Conservation (phyloP, 1,284 basidiomycete genomes). For the Spongispora temasekensis region DNA sequence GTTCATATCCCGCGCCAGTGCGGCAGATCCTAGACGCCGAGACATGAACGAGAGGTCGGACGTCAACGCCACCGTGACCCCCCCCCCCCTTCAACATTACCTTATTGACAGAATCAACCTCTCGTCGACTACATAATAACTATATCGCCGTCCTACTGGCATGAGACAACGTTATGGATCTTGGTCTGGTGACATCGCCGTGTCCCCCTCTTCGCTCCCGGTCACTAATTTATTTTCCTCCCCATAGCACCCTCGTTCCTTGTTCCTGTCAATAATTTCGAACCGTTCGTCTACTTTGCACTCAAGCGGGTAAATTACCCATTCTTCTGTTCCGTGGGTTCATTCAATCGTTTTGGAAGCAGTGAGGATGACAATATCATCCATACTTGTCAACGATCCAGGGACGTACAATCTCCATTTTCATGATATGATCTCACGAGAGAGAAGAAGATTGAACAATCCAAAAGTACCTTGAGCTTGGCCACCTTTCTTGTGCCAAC, state of each 20-base stretch:
- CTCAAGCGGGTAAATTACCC: not conserved
- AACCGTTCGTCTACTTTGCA: not conserved
- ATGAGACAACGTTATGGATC: too few species aligned
- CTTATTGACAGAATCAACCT: not conserved
- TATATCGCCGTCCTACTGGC: too few species aligned
- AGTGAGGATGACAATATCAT: not conserved
- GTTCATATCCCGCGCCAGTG: not conserved
- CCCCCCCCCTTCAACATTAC: not conserved
- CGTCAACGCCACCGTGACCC: not conserved
- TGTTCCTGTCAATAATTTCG: not conserved
- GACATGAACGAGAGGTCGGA: not conserved
- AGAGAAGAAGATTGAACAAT: too few species aligned
- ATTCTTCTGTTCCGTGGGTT: slow-evolving; percentile 3
- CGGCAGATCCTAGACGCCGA: not conserved
- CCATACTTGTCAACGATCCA: not conserved
- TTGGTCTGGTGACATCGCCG: too few species aligned
- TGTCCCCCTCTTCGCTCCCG: too few species aligned
- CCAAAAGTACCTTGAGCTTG: not conserved
- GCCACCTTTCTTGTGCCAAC: slow-evolving; percentile 1
- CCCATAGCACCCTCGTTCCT: not conserved
- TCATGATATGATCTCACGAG: not conserved
- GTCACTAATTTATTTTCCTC: too few species aligned
- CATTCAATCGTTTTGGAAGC: not conserved
- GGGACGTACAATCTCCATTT: not conserved
- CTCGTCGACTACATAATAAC: not conserved